phyloP scores from a whole-genome alignment of 371 early-diverging fungal species.

The Rhizopus sp. region DNA sequence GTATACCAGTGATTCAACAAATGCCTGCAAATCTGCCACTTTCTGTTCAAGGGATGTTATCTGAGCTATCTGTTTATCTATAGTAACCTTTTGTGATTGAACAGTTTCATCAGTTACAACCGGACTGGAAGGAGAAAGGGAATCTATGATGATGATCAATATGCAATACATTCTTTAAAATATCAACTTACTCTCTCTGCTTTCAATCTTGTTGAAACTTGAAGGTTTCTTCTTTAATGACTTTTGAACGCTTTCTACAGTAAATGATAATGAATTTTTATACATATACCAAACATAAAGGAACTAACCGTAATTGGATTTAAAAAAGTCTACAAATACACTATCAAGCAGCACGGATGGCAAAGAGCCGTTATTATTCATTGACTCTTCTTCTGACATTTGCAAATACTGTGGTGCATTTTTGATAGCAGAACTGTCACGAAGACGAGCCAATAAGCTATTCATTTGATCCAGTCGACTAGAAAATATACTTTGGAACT shows the following conservation, averaged over 20 bases:
- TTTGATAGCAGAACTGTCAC: slow-evolving; percentile 81
- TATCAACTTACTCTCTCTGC: slow-evolving; percentile 16
- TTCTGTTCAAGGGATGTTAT: slow-evolving; percentile 36
- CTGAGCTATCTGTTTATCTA: slow-evolving; percentile 47
- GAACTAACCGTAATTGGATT: slow-evolving; percentile 68
- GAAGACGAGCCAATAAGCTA: slow-evolving; percentile 78
- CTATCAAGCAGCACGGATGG: slow-evolving; percentile 74
- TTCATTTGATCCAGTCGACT: slow-evolving; percentile 87
- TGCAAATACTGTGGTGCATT: slow-evolving; percentile 65
- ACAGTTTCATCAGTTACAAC: slow-evolving; percentile 34
- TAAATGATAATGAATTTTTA: not conserved
- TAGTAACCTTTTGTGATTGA: slow-evolving; percentile 46
- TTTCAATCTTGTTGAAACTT: slow-evolving; percentile 24
- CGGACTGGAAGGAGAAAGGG: slow-evolving; percentile 21
- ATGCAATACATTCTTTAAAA: not conserved
- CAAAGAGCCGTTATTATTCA: slow-evolving; percentile 46
- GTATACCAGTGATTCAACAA: slow-evolving; percentile 29
- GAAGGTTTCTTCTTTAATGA: slow-evolving; percentile 45
- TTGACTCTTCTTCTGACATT: slow-evolving; percentile 53
- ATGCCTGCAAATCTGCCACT: slow-evolving; percentile 25
- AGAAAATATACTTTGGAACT: slow-evolving; percentile 79
- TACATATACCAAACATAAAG: not conserved
- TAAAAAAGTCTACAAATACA: slow-evolving; percentile 83
- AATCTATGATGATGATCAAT: slow-evolving; percentile 3
- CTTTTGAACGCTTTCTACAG: slow-evolving; percentile 36